A percentile compares a stretch with the other conserved stretches of the same genome.
phyloP scores from a whole-genome alignment of 345 rosid species.

The Brassica incana region DNA sequence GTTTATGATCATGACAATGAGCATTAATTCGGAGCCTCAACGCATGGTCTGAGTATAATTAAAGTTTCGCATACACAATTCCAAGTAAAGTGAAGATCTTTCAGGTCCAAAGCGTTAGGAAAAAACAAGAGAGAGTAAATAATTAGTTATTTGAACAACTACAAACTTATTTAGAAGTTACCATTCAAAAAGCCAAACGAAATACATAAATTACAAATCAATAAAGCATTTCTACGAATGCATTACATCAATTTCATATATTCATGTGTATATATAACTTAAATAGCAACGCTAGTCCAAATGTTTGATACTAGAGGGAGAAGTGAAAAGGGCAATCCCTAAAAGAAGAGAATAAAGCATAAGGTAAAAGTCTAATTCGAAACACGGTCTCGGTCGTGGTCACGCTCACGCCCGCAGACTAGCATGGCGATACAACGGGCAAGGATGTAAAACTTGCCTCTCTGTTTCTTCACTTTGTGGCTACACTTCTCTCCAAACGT shows the following conservation, averaged over 20 bases:
- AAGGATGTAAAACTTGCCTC: slow-evolving; percentile 75
- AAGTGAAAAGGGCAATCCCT: not conserved
- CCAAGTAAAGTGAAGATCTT: slow-evolving; percentile 14
- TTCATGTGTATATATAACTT: slow-evolving; percentile 19
- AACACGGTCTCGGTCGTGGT: slow-evolving; percentile 25
- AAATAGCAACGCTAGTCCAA: slow-evolving; percentile 25
- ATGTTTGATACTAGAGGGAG: slow-evolving; percentile 20
- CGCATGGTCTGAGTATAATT: slow-evolving; percentile 8
- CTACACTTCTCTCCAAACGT: slow-evolving; percentile 69
- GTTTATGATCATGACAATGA: slow-evolving; percentile 1
- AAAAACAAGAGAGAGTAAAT: not conserved
- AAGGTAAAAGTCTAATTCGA: slow-evolving; percentile 16
- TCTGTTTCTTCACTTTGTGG: slow-evolving; percentile 75
- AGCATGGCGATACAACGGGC: slow-evolving; percentile 83
- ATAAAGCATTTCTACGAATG: slow-evolving; percentile 21
- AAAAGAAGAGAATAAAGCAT: not conserved
- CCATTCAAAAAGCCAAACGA: not conserved
- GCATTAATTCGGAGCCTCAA: not conserved
- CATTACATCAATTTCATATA: slow-evolving; percentile 26
- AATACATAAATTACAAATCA: not conserved
- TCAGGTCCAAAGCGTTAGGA: not conserved
- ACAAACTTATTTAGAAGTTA: not conserved
- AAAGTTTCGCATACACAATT: not conserved
- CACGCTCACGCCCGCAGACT: slow-evolving; percentile 63
- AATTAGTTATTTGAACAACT: slow-evolving; percentile 14